Evolutionary conservation across 2,329 filamentous ascomycete genomes (phyloP).

Genomic region (Colletotrichum cuscutae): DNA sequence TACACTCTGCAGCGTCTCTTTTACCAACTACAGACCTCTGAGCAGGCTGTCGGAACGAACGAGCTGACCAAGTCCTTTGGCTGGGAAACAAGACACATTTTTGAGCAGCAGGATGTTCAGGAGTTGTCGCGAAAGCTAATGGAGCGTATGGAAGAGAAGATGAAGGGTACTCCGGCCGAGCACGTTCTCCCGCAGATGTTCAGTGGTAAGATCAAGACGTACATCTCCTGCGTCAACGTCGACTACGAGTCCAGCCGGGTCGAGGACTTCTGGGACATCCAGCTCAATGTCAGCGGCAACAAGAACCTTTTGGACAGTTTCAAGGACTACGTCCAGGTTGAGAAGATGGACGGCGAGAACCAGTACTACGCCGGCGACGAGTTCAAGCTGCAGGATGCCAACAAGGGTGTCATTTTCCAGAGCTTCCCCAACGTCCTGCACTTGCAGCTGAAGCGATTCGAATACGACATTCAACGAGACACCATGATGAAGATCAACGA

Average conservation of each 20-base stretch:
- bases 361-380: constrained; percentile 95
- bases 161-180: constrained; percentile 95
- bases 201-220: constrained; percentile 97
- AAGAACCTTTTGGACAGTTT: constrained; percentile 94
- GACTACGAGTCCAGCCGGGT: constrained; percentile 95
- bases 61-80: constrained; percentile 97
- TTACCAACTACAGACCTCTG: constrained; percentile 91
- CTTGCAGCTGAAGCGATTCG: constrained; percentile 95
- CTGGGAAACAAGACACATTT: constrained; percentile 97
- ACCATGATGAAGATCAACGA: constrained; percentile 99
- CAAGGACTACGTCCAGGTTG: constrained; percentile 94
- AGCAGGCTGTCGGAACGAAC: constrained; percentile 84
- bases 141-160: constrained; percentile 95
- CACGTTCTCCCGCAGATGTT: constrained; percentile 92
- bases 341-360: constrained; percentile 97
- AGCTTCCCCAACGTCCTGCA: constrained; percentile 95
- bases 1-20: constrained; percentile 95
- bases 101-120: constrained; percentile 98
- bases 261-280: constrained; percentile 99
- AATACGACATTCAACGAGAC: constrained; percentile 95
- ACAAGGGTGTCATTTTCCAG: constrained; percentile 97
- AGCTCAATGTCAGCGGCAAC: constrained; percentile 95
- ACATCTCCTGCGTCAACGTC: constrained; percentile 98
- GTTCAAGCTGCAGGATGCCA: constrained; percentile 92
- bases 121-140: constrained; percentile 96